Base-by-base conservation (phyloP, 2,329 filamentous ascomycete species). In the Sordariomycetes sp. region DNA sequence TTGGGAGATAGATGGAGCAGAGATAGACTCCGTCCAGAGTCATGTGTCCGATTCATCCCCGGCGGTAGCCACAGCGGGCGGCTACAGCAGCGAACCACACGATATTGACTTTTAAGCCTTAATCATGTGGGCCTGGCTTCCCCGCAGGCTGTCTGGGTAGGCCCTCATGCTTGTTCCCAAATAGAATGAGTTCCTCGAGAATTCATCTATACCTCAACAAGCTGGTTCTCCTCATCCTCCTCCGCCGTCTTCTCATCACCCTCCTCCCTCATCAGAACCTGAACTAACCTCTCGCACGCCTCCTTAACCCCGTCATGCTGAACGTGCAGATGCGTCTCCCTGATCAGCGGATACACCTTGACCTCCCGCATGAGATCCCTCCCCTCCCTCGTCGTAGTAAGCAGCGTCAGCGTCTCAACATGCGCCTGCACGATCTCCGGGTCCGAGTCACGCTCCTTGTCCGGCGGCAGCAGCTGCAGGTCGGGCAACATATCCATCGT, bases 301-400 rank as follows among this genome's bases (percentile, higher is more conserved):
- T 96, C 91, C 62, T 81, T 78, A 2, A 97, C 89, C 17, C 77
- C 85, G 52, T 95, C 90, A 65, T 96, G 78, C 24, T 90, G 78
- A 4, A 90, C 83, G 24, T 84, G 80, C 61, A 86, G 65, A 74
- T 99, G 94, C 35, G 87, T 86, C 70, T 97, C 94, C 55, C 94
- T 79, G 22, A 97, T 76, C 53, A 97, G 84, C 0, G 91, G 89
- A 69, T 99, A 99, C 1, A 96, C 88, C 64, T 90, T 89, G 52
- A 92, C 76, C 20, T 78, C 74, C 20, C 90, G 79, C 77, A 97
- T 75, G 57, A 80, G 72, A 7, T 95, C 87, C 59, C 92, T 80
- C 1, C 86, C 89, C 63, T 85, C 76, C 7, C 82, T 77, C 8
- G 89, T 92, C 6, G 87, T 91, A 0, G 89, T 91, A 59, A 99